Evolutionary conservation across 2,329 filamentous ascomycete species (phyloP), one percentile per base, ranked within the genome.

Genomic region (Verticillium isaacii): DNA sequence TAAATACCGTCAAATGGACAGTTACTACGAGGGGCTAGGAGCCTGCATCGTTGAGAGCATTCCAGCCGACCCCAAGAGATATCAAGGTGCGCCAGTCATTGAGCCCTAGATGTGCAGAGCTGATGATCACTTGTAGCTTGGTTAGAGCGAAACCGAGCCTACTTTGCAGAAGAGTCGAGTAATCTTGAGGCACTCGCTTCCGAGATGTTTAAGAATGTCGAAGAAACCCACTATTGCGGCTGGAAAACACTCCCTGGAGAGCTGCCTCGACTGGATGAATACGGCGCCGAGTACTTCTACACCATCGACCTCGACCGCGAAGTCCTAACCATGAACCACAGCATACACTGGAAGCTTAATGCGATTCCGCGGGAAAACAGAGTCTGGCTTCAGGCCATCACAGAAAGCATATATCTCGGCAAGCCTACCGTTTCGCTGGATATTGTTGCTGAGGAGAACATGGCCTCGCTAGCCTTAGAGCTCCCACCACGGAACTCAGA

Each of bases 221-320:
- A 36, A 36, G 12, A 36, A 36, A 36, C 2, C 2, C 9, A 11
- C 9, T 36, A 14, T 36, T 60, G 15, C 19, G 32, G 57, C 15
- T 60, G 60, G 36, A 37, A 2, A 11, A 19, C n/a, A 7, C 60
- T 64, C 15, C 61, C 63, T 11, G 45, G 59, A 11, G 59, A 62
- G 56, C 23, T 65, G 5, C 62, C 62, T 37, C 57, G 41, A 57
- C 29, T 36, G 34, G 14, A 14, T 36, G 9, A 36, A 36, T 36
- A 23, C 45, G 11, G 56, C 41, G 37, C 54, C 58, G 54, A 62
- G 55, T 63, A 34, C 58, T 58, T 32, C n/a, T 67, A 63, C 60
- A 61, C 63, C 58, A 60, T 60, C 39, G 61, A 67, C 32, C 60
- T 68, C 25, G 66, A 68, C 60, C 34, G 32, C 15, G 65, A 68